These are phyloP conservation scores for Colletotrichum sublineola DNA, from an alignment of 2,329 filamentous ascomycete species.

Conservation along the genomic window DNA sequence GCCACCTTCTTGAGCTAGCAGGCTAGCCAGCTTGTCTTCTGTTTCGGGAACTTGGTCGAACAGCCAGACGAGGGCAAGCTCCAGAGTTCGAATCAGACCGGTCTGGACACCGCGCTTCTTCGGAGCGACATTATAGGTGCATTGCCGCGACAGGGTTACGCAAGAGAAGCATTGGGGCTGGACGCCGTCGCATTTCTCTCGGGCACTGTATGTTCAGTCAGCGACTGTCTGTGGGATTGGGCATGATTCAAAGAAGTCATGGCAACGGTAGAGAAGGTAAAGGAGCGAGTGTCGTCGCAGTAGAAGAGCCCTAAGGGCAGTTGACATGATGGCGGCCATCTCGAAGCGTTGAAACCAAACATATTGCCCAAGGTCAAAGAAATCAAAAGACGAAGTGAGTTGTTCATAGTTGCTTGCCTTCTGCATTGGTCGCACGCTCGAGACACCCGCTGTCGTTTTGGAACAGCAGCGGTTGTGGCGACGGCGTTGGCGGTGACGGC, in stretches of 20 bases:
- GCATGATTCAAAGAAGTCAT: neutral
- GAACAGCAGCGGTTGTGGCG: conserved; percentile 42
- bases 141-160: conserved; percentile 71
- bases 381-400: neutral
- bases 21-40: conserved; percentile 68
- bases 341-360: too few species aligned
- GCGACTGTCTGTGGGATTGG: neutral
- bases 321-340: too few species aligned
- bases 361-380: neutral
- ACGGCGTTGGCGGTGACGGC: conserved; percentile 28
- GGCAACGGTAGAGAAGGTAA: neutral
- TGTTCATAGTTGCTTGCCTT: conserved; percentile 43
- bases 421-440: conserved; percentile 79
- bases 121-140: conserved; percentile 79
- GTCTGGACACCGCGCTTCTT: conserved; percentile 85
- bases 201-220: conserved; percentile 56
- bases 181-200: conserved; percentile 80
- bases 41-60: conserved; percentile 72
- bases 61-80: conserved; percentile 76
- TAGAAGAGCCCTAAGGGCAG: neutral
- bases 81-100: conserved; percentile 82
- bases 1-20: conserved; percentile 62
- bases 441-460: conserved; percentile 75
- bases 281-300: neutral
- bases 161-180: conserved; percentile 78